A percentile compares a stretch with the other conserved stretches of the same genome.
Conservation (phyloP, 768 basidiomycete genomes). For the Lactarius indigo region DNA sequence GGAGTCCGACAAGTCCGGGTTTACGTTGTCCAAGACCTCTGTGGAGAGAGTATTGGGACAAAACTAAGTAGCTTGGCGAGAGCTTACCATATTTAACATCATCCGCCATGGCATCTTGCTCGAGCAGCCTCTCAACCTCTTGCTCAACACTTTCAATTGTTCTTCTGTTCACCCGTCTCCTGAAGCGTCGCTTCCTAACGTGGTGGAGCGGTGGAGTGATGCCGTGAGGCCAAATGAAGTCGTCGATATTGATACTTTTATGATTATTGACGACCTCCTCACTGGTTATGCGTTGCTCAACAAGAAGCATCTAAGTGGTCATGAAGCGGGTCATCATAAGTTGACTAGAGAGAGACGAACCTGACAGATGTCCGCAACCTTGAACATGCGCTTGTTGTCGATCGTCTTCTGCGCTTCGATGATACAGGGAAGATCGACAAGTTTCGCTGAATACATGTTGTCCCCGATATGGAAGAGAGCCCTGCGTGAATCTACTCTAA, state of each 20-base stretch:
- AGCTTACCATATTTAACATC: slow-evolving; percentile 71
- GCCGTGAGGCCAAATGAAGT: slow-evolving; percentile 97
- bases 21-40: slow-evolving; percentile 88
- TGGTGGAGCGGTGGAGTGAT: slow-evolving; percentile 90
- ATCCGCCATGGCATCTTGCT: slow-evolving; percentile 70
- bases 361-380: slow-evolving; percentile 98
- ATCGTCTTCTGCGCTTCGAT: slow-evolving; percentile 94
- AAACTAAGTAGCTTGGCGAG: background rate
- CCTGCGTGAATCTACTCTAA: slow-evolving; percentile 72
- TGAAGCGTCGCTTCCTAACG: slow-evolving; percentile 86
- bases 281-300: slow-evolving; percentile 68
- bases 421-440: slow-evolving; percentile 94
- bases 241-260: slow-evolving; percentile 82
- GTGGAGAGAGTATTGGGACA: background rate
- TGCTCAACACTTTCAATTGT: slow-evolving; percentile 94
- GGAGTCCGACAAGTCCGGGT: slow-evolving; percentile 86
- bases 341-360: slow-evolving; percentile 37
- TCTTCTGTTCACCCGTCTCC: slow-evolving; percentile 81
- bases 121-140: slow-evolving; percentile 83
- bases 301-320: slow-evolving; percentile 79
- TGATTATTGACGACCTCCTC: slow-evolving; percentile 62
- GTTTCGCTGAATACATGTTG: slow-evolving; percentile 79
- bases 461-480: slow-evolving; percentile 86
- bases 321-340: slow-evolving; percentile 17
- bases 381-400: slow-evolving; percentile 97